Base-by-base conservation (phyloP, 192 early-diverging fungal genomes). In the Coemansia sp. region DNA sequence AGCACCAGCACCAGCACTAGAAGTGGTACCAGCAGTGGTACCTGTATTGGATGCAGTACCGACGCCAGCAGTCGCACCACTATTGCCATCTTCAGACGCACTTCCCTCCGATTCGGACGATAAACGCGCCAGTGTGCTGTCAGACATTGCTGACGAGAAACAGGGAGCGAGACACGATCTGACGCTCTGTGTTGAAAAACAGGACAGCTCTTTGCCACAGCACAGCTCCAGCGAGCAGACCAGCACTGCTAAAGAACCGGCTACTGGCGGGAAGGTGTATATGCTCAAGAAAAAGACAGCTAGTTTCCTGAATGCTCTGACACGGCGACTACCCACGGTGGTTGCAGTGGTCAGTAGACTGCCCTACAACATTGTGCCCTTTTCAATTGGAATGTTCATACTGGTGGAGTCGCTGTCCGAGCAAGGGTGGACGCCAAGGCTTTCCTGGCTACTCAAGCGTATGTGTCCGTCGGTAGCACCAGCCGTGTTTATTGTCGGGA, bases 311-410 rank as follows among this genome's bases (percentile, higher is more conserved):
- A 3, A n/a, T n/a, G 8, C 57, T 19, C 41, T 52, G 26, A 49
- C 62, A 26, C 41, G 59, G 42, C 71, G 72, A 32, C 68, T 86
- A 8, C 90, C 89, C 6, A 87, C 87, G 2, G 63, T 90, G 1
- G 64, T 42, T 2, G 74, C 80, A 19, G 84, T 86, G 13, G 45
- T 75, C n/a, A 66, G 65, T 41, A 83, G 93, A 6, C 85, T 95
- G 69, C 94, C 94, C 1, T 94, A 89, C 84, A 69, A 74, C 5
- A 86, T 96, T 18, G 71, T 92, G 11, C 90, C 93, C 0, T 96
- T 96, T 74, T 80, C 88, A 11, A 71, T 95, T 37, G 90, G 92
- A 19, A 93, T 94, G 91, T 96, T 96, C 80, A 89, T 94, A 61
- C 82, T 95, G 40, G 89, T 93, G 11, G 92, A 90, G 63, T 88